Evolutionary conservation across 164 flowering plant genomes (phyloP).

Genomic region (Stephania cephalantha): DNA sequence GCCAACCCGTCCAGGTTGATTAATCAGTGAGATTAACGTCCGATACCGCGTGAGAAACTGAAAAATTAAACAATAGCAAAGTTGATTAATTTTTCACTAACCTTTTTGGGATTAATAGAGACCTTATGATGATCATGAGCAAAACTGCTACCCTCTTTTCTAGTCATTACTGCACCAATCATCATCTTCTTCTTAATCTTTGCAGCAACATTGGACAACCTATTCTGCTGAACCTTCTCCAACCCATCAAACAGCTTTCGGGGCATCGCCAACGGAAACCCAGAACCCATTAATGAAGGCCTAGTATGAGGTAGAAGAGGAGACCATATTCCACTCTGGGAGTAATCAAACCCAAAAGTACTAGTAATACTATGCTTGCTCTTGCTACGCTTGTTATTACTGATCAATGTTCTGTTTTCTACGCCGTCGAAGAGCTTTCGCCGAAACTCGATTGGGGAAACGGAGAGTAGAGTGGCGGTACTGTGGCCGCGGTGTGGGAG

Average conservation of each 20-base stretch:
- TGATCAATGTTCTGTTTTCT: not conserved
- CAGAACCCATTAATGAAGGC: not conserved
- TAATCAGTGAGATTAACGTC: too few species aligned
- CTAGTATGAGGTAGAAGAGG: slow-evolving; percentile 10
- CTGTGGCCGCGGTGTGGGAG: slow-evolving; percentile 30
- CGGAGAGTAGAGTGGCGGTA: not conserved
- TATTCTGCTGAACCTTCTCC: not conserved
- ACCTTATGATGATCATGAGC: slow-evolving; percentile 24
- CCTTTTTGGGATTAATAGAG: slow-evolving; percentile 19
- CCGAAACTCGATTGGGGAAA: not conserved
- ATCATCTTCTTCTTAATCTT: slow-evolving; percentile 22
- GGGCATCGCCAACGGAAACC: not conserved
- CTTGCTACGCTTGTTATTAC: slow-evolving; percentile 14
- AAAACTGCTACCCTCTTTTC: slow-evolving; percentile 15
- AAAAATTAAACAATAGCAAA: too few species aligned
- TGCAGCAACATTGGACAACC: slow-evolving; percentile 11
- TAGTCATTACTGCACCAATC: slow-evolving; percentile 3
- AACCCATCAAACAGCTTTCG: slow-evolving; percentile 4
- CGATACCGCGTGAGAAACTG: too few species aligned
- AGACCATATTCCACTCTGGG: slow-evolving; percentile 88
- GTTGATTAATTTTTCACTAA: not conserved
- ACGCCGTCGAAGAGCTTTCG: slow-evolving; percentile 5
- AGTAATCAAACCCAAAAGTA: slow-evolving; percentile 60
- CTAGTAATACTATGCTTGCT: not conserved
- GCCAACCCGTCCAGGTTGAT: too few species aligned